Evolutionary conservation across 2,329 filamentous ascomycete genomes (phyloP).

Genomic region (Zymoseptoria passerinii): DNA sequence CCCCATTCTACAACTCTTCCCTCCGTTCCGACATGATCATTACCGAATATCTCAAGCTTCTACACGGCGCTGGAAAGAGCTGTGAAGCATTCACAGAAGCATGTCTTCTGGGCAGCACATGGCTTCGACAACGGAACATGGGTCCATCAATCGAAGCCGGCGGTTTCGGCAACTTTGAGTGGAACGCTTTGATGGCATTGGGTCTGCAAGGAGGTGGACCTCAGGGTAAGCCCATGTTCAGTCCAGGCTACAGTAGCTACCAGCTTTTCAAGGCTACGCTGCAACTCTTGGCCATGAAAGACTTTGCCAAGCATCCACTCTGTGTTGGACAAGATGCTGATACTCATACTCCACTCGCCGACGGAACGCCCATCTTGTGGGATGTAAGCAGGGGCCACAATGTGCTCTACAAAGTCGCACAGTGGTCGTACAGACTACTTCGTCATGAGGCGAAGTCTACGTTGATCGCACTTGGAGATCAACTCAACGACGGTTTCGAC

Average conservation of each 20-base stretch:
- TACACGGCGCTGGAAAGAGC: constrained; percentile 60
- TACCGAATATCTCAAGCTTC: constrained; percentile 63
- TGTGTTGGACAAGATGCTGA: constrained; percentile 37
- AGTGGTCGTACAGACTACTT: constrained; percentile 70
- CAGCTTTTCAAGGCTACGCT: constrained; percentile 91
- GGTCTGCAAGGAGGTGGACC: constrained; percentile 69
- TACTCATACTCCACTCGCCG: constrained; percentile 32
- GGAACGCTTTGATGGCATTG: constrained; percentile 70
- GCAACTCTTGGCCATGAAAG: constrained; percentile 71
- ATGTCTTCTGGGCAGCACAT: constrained; percentile 75
- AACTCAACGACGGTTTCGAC: constrained; percentile 70
- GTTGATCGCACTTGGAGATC: constrained; percentile 65
- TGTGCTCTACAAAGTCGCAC: constrained; percentile 79
- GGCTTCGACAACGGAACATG: constrained; percentile 84
- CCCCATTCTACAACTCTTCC: constrained; percentile 83
- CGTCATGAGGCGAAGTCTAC: constrained; percentile 68
- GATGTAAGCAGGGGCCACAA: constrained; percentile 70
- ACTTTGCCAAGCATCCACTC: constrained; percentile 57
- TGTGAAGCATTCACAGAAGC: constrained; percentile 72
- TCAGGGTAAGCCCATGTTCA: constrained; percentile 63
- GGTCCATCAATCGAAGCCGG: constrained; percentile 60
- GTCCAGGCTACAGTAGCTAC: constrained; percentile 75
- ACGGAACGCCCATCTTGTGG: constrained; percentile 61
- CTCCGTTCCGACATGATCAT: constrained; percentile 70
- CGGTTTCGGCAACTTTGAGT: constrained; percentile 91